Base-by-base conservation (phyloP, 495 filamentous ascomycete genomes). In the Alectoria sarmentosa region DNA sequence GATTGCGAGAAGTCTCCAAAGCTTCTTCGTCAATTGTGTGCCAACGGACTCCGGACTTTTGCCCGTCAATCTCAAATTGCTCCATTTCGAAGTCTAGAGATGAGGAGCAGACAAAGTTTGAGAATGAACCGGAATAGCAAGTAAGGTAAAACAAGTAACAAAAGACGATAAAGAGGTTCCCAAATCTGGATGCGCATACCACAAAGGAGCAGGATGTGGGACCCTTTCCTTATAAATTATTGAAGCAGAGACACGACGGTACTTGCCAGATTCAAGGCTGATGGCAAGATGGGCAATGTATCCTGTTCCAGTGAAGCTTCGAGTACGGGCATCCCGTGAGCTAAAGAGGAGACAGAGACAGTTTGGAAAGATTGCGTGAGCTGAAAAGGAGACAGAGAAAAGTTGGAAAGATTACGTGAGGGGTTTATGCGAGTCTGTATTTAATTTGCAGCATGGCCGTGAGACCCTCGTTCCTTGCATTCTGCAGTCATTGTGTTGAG, bases 31-130 rank as follows among this genome's bases (percentile, higher is more conserved):
- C 58, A 30, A n/a, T 39, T 4, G 38, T 46, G 2, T 46, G 58
- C 58, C 41, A 61, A 14, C 58, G 58, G 26, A 61, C 8, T 28
- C 58, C 58, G 44, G 58, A 38, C 37, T 30, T 60, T 41, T 60
- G 21, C 38, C 42, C 32, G 58, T 41, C 58, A 17, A 14, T 38
- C n/a, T 44, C 38, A 36, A 9, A 32, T 2, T 1, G 1, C 26
- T 56, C 52, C 52, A 56, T 56, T n/a, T 9, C 42, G 42, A n/a
- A 44, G 21, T 8, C 42, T 44, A 44, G 42, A 21, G 42, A 44
- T 44, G 4, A 44, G 11, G 6, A 21, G 19, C 0, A 44, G 17
- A 44, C 19, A 44, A 7, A 44, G 42, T 21, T 44, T 44, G 2
- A 44, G 21, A 44, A n/a, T n/a, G 42, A 44, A 21, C 21, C 42